Percentiles rank a stretch among this genome's conserved stretches.
Conservation (phyloP, 176 grass and related monocot genomes). For the Triticum aestivum region DNA sequence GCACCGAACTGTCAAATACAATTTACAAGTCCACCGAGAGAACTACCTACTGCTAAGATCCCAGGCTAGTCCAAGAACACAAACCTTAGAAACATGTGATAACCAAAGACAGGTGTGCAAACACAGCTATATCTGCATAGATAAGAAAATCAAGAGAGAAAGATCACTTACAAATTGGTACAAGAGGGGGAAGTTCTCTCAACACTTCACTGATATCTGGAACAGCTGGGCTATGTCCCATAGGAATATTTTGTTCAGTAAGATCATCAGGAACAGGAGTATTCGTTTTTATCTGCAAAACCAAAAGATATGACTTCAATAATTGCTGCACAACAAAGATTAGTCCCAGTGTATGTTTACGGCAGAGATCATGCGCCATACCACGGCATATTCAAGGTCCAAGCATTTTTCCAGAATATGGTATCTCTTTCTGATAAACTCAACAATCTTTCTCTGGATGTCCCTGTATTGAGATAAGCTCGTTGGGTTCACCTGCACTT, state of each 20-base stretch:
- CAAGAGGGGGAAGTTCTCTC: constrained; percentile 64
- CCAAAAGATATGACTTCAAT: neutral
- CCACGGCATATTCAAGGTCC: constrained; percentile 89
- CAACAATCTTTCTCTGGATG: constrained; percentile 83
- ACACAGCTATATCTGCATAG: neutral
- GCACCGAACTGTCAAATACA: neutral
- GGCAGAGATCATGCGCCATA: constrained; percentile 32
- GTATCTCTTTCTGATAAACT: constrained; percentile 93
- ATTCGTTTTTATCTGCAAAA: constrained; percentile 59
- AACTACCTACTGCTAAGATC: neutral
- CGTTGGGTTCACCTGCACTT: constrained; percentile 41
- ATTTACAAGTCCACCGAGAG: neutral
- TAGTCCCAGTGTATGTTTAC: constrained; percentile 2
- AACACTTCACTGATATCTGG: constrained; percentile 55
- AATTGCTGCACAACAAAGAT: constrained; percentile 2
- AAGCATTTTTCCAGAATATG: constrained; percentile 90
- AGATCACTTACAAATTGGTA: constrained; percentile 70
- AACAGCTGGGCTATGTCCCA: constrained; percentile 33
- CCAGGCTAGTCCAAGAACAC: neutral
- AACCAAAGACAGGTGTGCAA: neutral
- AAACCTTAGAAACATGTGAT: constrained; percentile 2
- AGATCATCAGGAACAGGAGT: constrained; percentile 71
- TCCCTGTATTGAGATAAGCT: constrained; percentile 66
- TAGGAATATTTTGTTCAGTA: constrained; percentile 51
- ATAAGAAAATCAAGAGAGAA: constrained; percentile 1